phyloP scores from a whole-genome alignment of 768 basidiomycete species.

The Mrakia gelida region DNA sequence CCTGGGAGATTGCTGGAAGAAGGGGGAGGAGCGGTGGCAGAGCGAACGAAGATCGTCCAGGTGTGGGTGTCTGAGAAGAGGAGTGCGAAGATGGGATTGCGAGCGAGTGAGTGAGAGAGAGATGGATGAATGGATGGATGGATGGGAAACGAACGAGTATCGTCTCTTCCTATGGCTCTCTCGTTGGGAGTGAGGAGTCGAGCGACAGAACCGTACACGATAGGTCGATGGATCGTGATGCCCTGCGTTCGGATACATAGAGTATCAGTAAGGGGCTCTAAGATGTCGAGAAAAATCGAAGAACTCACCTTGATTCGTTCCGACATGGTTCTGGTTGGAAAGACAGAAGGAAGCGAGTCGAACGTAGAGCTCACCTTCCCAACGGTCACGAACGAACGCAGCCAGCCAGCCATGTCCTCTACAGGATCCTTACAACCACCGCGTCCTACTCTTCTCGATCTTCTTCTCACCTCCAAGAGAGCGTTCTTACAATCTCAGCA shows the following conservation, averaged over 20 bases:
- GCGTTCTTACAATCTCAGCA: conserved; percentile 14
- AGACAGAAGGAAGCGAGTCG: not conserved
- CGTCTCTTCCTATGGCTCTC: conserved; percentile 37
- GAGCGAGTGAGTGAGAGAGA: too few relatives aligned
- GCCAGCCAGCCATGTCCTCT: conserved; percentile 5
- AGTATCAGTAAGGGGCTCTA: conserved; percentile 10
- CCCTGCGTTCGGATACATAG: conserved; percentile 54
- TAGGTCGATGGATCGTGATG: conserved; percentile 76
- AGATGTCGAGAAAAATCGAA: conserved; percentile 21
- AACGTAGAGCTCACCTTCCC: too few relatives aligned
- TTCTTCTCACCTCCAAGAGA: conserved; percentile 12
- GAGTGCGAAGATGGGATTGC: too few relatives aligned
- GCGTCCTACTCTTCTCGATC: not conserved
- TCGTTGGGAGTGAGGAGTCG: conserved; percentile 70
- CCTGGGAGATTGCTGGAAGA: conserved; percentile 7
- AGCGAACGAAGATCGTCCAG: conserved; percentile 94
- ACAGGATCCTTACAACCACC: not conserved
- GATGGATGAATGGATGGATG: not conserved
- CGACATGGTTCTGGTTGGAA: conserved; percentile 12
- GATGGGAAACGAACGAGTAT: conserved; percentile 33
- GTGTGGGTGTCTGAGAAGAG: conserved; percentile 65
- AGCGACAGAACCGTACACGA: conserved; percentile 95
- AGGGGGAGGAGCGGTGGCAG: conserved; percentile 62
- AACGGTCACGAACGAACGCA: too few relatives aligned
- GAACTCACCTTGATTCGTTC: conserved; percentile 34